Evolutionary conservation across 2,329 filamentous ascomycete species (phyloP).

Genomic region (Sphaerulina vaccinii): DNA sequence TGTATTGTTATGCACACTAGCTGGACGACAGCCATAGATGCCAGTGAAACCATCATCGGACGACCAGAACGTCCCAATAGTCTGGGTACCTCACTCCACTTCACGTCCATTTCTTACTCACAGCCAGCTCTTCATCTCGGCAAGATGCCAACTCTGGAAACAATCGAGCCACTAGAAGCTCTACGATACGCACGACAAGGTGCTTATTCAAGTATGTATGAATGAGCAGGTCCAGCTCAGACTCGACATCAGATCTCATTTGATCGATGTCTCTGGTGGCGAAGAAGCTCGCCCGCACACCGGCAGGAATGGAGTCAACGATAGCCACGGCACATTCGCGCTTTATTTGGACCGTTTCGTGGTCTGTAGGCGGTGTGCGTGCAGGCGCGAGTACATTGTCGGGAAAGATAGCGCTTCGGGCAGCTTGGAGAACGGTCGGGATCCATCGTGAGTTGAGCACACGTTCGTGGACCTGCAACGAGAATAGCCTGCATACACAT

Average conservation of each 20-base stretch:
- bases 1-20: conserved; percentile 6
- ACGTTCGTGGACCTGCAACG: conserved; percentile 43
- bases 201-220: conserved; percentile 93
- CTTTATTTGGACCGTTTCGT: conserved; percentile 62
- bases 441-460: conserved; percentile 45
- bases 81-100: neutral
- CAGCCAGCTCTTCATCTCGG: neutral
- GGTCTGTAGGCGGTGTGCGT: conserved; percentile 59
- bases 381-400: conserved; percentile 72
- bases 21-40: neutral
- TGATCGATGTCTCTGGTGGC: conserved; percentile 32
- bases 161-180: conserved; percentile 75
- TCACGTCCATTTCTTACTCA: neutral
- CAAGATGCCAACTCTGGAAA: conserved; percentile 76
- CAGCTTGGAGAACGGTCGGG: conserved; percentile 58
- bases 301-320: conserved; percentile 48
- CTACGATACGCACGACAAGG: conserved; percentile 76
- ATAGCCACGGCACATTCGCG: conserved; percentile 64
- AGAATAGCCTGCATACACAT: conserved; percentile 44
- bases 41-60: neutral
- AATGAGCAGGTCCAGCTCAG: conserved; percentile 65
- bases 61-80: neutral
- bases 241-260: conserved; percentile 49
- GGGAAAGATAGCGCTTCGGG: conserved; percentile 80
- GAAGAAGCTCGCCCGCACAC: conserved; percentile 47